These are phyloP conservation scores for Entamoeba histolytica DNA, from an alignment of 208 protist genomes.

Conservation along the genomic window DNA sequence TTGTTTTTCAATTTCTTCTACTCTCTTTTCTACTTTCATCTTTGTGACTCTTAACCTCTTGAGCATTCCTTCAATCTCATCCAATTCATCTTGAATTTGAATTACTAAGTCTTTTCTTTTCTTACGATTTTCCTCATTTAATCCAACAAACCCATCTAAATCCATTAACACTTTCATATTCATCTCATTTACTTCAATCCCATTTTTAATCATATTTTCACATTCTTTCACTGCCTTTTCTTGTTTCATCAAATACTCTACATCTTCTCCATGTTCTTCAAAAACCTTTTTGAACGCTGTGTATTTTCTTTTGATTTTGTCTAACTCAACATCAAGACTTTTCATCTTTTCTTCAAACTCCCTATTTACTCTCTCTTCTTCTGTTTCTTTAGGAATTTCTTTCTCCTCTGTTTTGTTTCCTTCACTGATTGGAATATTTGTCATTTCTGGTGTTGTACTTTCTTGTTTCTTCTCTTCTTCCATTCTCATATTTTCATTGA, in stretches of 20 bases:
- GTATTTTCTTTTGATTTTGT: neutral
- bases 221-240: neutral
- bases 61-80: neutral
- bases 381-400: too few relatives aligned
- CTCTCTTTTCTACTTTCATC: neutral
- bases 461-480: neutral
- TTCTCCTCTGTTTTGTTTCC: neutral
- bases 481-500: neutral
- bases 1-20: neutral
- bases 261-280: neutral
- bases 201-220: neutral
- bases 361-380: neutral
- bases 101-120: neutral
- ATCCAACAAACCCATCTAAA: neutral
- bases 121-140: neutral
- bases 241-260: neutral
- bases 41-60: neutral
- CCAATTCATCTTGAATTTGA: neutral
- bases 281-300: neutral
- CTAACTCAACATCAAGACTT: neutral
- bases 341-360: neutral
- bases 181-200: neutral
- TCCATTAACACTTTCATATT: neutral
- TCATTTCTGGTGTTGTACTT: neutral
- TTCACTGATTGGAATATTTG: neutral